Base-by-base conservation (phyloP, 1,139 yeast species). In the Pichia sp. region DNA sequence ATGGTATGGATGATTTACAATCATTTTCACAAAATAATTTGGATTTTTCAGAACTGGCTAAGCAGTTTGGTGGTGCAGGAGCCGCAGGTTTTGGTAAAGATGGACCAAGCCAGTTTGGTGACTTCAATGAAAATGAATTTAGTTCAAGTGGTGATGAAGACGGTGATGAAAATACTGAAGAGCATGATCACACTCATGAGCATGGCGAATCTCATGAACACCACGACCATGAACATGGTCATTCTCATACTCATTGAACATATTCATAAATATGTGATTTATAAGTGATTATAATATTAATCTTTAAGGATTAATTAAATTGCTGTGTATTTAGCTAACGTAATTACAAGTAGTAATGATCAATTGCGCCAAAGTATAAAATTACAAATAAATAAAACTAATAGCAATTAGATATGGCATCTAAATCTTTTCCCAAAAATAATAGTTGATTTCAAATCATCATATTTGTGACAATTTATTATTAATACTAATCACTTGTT, bases 71-170 rank as follows among this genome's bases (percentile, higher is more conserved):
- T 30, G 46, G 51, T 33, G 38, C 35, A 10, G 51, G 51, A 30
- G 48, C 29, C 24, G 39, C 47, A 12, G 43, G 47, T 28, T 16
- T 26, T 10, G 50, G 42, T 36, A 35, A 38, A 9, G 37, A 42
- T 39, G 51, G 46, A 20, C 42, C 50, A 25, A 37, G 49, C 22
- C 50, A 50, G 23, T 46, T 41, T 35, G 53, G 50, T 34, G 51
- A 47, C 30, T 43, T 34, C 20, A 35, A 35, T 16, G 52, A 49
- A 29, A 54, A 50, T 25, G 55, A 57, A 27, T 54, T 50, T 27
- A 57, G 60, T 42, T 55, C 59, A 25, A 55, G 60, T 31, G 62
- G 55, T 40, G 63, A 59, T 22, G 64, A 57, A 25, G 63, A 54
- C 10, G 62, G 53, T 9, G 55, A 42, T 6, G 54, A 49, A 11